These are phyloP conservation scores for Daldinia vernicosa DNA, from an alignment of 495 filamentous ascomycete genomes.

Conservation along the genomic window DNA sequence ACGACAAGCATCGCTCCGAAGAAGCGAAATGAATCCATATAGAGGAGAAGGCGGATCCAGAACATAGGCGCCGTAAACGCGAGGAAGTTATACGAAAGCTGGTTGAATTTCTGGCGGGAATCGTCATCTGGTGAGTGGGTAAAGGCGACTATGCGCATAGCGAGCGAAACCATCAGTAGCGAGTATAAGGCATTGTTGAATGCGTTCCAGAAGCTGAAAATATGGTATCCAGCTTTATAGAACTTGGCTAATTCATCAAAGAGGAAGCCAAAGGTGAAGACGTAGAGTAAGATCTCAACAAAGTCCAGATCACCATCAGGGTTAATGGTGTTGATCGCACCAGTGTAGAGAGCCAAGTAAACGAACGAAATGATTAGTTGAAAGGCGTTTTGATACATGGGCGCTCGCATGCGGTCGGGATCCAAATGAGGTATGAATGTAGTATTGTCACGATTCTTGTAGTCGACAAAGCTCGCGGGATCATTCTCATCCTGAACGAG, in stretches of 20 bases:
- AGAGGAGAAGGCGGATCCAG: conserved; percentile 92
- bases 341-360: conserved; percentile 85
- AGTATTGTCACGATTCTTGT: conserved; percentile 76
- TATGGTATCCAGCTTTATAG: conserved; percentile 89
- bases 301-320: conserved; percentile 76
- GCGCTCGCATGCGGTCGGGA: conserved; percentile 91
- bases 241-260: conserved; percentile 87
- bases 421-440: conserved; percentile 83
- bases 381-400: conserved; percentile 88
- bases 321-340: conserved; percentile 92
- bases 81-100: conserved; percentile 87
- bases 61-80: conserved; percentile 96
- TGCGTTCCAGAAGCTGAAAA: conserved; percentile 93
- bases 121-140: conserved; percentile 62
- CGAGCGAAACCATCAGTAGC: conserved; percentile 77
- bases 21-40: conserved; percentile 92
- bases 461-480: conserved; percentile 84
- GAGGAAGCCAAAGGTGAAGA: conserved; percentile 93
- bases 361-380: conserved; percentile 85
- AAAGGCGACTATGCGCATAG: conserved; percentile 79
- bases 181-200: conserved; percentile 88
- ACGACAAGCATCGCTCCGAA: conserved; percentile 98
- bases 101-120: conserved; percentile 72
- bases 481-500: conserved; percentile 93
- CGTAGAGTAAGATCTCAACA: conserved; percentile 84